Evolutionary conservation across 106 monocot genomes (phyloP).

Genomic region (Platanthera guangdongensis): DNA sequence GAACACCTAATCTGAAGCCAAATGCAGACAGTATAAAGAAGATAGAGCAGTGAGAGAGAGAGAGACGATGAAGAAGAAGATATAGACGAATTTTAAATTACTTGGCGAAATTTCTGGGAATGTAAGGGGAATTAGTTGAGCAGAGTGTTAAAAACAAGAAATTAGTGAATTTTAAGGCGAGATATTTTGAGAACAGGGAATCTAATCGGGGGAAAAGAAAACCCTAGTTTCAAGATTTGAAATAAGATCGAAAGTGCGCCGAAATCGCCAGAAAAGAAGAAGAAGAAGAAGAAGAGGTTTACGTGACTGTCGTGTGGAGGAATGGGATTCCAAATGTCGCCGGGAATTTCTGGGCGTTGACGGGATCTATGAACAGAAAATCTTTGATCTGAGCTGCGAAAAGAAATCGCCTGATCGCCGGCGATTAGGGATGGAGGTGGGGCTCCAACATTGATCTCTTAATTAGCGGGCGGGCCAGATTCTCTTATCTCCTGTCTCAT

Average conservation of each 20-base stretch:
- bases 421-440: not conserved
- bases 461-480: not conserved
- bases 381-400: not conserved
- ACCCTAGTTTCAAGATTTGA: not conserved
- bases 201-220: not conserved
- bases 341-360: constrained; percentile 3
- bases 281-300: not conserved
- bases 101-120: not conserved
- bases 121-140: not conserved
- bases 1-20: not conserved
- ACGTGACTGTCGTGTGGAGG: not conserved
- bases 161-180: not conserved
- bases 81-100: not conserved
- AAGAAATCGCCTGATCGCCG: not conserved
- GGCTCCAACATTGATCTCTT: not conserved
- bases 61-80: not conserved
- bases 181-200: not conserved
- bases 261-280: not conserved
- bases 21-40: not conserved
- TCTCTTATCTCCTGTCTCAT: not conserved
- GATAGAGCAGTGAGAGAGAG: not conserved
- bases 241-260: not conserved
- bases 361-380: not conserved
- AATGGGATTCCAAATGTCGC: not conserved
- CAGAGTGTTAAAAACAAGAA: not conserved